Conservation (phyloP, 305 asterid species). For the Petunia hybrid region DNA sequence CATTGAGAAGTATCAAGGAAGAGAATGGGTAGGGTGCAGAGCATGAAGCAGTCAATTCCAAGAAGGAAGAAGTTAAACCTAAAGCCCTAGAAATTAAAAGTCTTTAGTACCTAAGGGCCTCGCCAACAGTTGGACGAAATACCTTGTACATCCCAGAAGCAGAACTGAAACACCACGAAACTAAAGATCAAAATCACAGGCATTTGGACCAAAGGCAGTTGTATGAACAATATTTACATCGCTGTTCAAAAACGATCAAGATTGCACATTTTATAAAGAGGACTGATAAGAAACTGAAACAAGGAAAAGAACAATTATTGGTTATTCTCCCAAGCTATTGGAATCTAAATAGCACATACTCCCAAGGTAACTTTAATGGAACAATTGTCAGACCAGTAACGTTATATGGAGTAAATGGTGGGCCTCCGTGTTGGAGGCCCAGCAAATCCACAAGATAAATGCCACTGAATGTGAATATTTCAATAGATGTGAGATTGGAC, state of each 20-base stretch:
- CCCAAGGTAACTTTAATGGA: too few relatives aligned
- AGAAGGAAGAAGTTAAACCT: slow-evolving; percentile 14
- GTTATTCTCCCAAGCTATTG: too few relatives aligned
- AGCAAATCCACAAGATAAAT: background rate
- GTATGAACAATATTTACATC: background rate
- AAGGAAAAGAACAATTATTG: background rate
- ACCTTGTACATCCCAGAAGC: slow-evolving; percentile 78
- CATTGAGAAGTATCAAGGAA: slow-evolving; percentile 39
- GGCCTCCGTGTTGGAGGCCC: too few relatives aligned
- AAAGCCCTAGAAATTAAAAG: slow-evolving; percentile 12
- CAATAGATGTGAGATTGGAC: slow-evolving; percentile 8
- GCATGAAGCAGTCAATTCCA: slow-evolving; percentile 18
- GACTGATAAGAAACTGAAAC: background rate
- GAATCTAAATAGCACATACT: too few relatives aligned
- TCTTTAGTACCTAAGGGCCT: slow-evolving; percentile 74
- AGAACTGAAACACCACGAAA: slow-evolving; percentile 60
- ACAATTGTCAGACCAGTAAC: background rate
- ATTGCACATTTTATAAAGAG: slow-evolving; percentile 11
- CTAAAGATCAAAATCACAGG: slow-evolving; percentile 31
- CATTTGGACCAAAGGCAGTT: slow-evolving; percentile 27
- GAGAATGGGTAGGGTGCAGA: slow-evolving; percentile 26
- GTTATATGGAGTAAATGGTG: background rate
- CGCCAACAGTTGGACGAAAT: slow-evolving; percentile 90
- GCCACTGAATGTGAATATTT: background rate
- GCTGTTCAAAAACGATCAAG: background rate